Conservation (phyloP, 1,139 yeast genomes). For the Yamadazyma membranifaciens region DNA sequence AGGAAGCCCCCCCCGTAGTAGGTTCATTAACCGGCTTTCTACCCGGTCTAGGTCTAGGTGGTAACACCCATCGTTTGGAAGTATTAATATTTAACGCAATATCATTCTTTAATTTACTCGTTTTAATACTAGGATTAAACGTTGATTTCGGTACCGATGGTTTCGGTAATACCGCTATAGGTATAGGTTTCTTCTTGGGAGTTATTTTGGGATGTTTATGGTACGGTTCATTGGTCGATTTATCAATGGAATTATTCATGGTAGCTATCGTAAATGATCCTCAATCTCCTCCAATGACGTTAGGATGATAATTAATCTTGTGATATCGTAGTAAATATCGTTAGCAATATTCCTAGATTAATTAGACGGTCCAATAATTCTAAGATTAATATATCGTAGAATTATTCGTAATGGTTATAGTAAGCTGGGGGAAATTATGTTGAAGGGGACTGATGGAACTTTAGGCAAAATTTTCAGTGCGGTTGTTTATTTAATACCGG, state of each 20-base stretch:
- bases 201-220: slow-evolving; percentile 36
- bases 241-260: slow-evolving; percentile 9
- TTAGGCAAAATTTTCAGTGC: slow-evolving; percentile 5
- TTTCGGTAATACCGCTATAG: slow-evolving; percentile 28
- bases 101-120: slow-evolving; percentile 20
- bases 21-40: slow-evolving; percentile 36
- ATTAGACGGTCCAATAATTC: background rate
- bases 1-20: slow-evolving; percentile 3
- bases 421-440: no score
- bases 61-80: slow-evolving; percentile 61
- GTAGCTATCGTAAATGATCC: no score
- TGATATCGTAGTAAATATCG: no score
- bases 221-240: slow-evolving; percentile 6
- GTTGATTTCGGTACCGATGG: slow-evolving; percentile 14
- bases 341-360: no score
- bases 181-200: slow-evolving; percentile 24
- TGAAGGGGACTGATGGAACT: background rate
- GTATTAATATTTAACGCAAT: slow-evolving; percentile 38
- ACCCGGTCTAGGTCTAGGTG: slow-evolving; percentile 66
- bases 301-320: no score
- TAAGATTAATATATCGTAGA: background rate
- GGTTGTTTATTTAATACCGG: background rate
- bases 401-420: no score
- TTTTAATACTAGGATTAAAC: slow-evolving; percentile 18
- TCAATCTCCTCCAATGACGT: no score